Base-by-base conservation (phyloP, 2,329 filamentous ascomycete species). In the Microascus cirrosus region DNA sequence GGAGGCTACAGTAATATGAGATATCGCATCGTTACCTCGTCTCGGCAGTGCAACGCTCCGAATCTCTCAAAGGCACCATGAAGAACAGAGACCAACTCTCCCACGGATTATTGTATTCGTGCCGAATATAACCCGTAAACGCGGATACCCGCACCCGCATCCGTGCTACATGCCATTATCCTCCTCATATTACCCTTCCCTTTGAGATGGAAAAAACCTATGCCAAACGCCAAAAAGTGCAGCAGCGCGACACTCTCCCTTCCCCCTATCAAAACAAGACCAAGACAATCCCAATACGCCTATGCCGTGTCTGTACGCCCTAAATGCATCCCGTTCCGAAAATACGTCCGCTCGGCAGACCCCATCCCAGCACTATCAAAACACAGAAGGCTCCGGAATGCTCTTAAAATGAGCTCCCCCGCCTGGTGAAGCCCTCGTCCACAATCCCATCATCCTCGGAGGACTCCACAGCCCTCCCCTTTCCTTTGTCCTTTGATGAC, bases 391-490 rank as follows among this genome's bases (percentile, higher is more conserved):
- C n/a, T 50, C 20, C 7, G 12, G 11, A 50, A 8, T 12, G 45
- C 7, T 12, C n/a, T 53, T 34, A 57, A 32, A 57, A 66, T 22
- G 77, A 79, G 61, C 74, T 76, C 50, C 73, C 73, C 60, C 67
- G 72, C 59, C 64, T 66, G 24, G 65, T 62, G 22, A 67, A 61
- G 32, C 65, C 59, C 51, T 62, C 65, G 18, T 67, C 66, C 34
- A 66, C 67, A 18, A 60, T 66, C 35, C 69, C 68, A 13, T 67
- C 66, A 34, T 60, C 69, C 45, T 70, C 70, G 20, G 71, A 71
- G 18, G 71, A 71, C 13, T 74, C 74, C 63, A 79, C 81, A 1
- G 74, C 78, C 63, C 82, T 82, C 1, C 73, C 73, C 65, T 75
- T 77, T 12, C 53, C 60, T 45, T 65, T 67, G 54, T 65, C 67